Evolutionary conservation across 805 yeast genomes (phyloP).

Genomic region (Metschnikowia cubensis): DNA sequence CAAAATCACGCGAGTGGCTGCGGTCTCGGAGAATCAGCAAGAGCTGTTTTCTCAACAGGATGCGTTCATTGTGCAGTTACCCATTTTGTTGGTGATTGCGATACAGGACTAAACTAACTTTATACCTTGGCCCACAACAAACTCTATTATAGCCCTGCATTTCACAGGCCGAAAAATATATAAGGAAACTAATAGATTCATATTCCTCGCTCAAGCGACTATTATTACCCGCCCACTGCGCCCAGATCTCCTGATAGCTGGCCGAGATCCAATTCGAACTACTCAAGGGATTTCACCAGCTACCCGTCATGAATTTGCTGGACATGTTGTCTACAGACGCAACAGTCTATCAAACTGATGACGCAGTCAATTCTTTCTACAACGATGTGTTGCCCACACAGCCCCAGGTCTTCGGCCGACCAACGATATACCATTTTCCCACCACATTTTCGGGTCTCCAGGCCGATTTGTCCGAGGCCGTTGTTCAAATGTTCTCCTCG

Average conservation of each 20-base stretch:
- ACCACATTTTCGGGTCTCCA: conserved; percentile 33
- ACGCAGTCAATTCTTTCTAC: conserved; percentile 6
- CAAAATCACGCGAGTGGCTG: too few species aligned
- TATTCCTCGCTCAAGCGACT: too few species aligned
- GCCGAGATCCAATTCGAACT: background rate
- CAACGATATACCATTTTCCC: conserved; percentile 32
- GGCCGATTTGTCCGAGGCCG: conserved; percentile 30
- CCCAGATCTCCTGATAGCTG: background rate
- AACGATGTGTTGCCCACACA: background rate
- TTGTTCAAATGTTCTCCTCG: conserved; percentile 27
- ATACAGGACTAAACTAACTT: background rate
- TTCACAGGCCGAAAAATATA: background rate
- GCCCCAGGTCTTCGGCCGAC: background rate
- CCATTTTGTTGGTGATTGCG: conserved; percentile 4
- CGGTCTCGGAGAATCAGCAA: too few species aligned
- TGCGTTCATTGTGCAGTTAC: conserved; percentile 1
- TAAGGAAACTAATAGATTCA: background rate
- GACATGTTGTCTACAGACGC: conserved; percentile 36
- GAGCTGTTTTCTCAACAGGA: too few species aligned
- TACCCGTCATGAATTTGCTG: conserved; percentile 32
- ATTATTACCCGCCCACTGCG: background rate
- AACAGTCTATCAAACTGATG: conserved; percentile 4
- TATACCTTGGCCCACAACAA: background rate
- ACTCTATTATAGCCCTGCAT: background rate
- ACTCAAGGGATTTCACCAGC: background rate